phyloP scores from a whole-genome alignment of 768 basidiomycete genomes.

The Rhizopogon rudus region DNA sequence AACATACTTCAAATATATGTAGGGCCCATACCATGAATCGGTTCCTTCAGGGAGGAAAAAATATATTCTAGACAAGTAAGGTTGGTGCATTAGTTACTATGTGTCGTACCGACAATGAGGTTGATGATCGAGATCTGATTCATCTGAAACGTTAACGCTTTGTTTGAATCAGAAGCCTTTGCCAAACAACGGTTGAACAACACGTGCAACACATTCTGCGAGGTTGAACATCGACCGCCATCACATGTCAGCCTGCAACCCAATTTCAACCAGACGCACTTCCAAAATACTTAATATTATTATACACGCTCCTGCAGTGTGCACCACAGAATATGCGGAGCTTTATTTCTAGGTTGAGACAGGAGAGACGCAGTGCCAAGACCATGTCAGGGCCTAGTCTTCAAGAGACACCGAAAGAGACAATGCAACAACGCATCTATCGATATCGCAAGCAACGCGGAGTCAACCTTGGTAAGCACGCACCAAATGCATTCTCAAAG shows the following conservation, averaged over 20 bases:
- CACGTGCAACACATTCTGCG: neutral
- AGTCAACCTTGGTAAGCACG: constrained; percentile 68
- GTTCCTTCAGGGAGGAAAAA: too few species aligned
- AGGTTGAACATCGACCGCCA: neutral
- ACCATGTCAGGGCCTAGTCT: neutral
- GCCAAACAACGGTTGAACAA: neutral
- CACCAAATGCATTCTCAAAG: constrained; percentile 1
- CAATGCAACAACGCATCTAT: constrained; percentile 25
- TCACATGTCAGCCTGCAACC: neutral
- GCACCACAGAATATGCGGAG: neutral
- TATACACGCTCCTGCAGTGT: neutral
- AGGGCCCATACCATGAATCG: too few species aligned
- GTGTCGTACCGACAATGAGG: neutral
- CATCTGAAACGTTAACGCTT: neutral
- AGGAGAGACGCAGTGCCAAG: neutral
- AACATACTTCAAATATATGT: too few species aligned
- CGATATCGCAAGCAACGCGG: constrained; percentile 71
- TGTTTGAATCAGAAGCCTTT: constrained; percentile 1
- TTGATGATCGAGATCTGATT: neutral
- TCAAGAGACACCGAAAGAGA: neutral
- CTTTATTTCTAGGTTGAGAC: neutral
- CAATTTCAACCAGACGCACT: too few species aligned
- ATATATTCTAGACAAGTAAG: neutral
- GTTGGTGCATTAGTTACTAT: neutral
- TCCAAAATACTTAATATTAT: neutral